These are phyloP conservation scores for Metarhizium album DNA, from an alignment of 2,329 filamentous ascomycete species.

Conservation along the genomic window DNA sequence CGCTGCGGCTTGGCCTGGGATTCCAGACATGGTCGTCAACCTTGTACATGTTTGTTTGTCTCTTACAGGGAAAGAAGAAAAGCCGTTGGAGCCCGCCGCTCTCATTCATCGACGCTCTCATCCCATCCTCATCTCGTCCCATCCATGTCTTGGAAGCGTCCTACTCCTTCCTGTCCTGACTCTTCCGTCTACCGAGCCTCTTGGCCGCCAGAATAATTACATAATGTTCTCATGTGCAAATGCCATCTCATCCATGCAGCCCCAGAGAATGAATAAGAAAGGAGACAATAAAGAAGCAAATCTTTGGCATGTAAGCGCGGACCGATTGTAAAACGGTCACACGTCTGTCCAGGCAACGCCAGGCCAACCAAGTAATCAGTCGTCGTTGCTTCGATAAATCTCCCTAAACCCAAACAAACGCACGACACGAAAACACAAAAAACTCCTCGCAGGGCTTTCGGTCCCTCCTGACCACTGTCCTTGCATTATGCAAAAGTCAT, in stretches of 20 bases:
- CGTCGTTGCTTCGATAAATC: not conserved
- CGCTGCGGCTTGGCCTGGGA: too few relatives aligned
- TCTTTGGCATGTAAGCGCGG: not conserved
- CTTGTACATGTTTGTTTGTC: too few relatives aligned
- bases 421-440: not conserved
- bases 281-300: not conserved
- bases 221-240: not conserved
- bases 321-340: not conserved
- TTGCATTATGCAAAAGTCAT: constrained; percentile 64
- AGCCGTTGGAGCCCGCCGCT: not conserved
- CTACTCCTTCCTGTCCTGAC: not conserved
- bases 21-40: too few relatives aligned
- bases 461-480: not conserved
- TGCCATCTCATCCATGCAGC: not conserved
- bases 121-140: not conserved
- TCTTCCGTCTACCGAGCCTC: not conserved
- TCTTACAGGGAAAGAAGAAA: not conserved
- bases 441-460: not conserved
- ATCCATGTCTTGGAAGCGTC: not conserved
- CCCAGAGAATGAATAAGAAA: not conserved
- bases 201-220: not conserved
- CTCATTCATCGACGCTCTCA: not conserved
- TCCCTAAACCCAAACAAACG: not conserved
- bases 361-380: not conserved
- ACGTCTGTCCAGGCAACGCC: not conserved